Conservation (phyloP, 2,329 filamentous ascomycete species). For the Curvularia sp. region DNA sequence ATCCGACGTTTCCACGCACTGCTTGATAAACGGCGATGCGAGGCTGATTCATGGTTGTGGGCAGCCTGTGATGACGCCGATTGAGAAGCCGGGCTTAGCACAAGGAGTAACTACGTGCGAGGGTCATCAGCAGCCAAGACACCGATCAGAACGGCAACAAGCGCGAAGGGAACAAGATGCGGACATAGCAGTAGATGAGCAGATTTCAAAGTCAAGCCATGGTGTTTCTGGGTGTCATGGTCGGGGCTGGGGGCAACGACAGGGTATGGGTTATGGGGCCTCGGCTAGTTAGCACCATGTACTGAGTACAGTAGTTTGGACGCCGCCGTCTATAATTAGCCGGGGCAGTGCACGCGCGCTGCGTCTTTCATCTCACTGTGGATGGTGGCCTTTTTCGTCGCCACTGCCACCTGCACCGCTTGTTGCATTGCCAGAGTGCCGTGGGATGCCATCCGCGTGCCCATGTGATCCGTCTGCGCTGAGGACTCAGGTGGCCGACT, state of each 20-base stretch:
- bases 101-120: too few species aligned
- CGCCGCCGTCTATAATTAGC: conserved; percentile 37
- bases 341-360: conserved; percentile 35
- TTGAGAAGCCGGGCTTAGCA: conserved; percentile 1
- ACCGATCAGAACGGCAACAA: neutral
- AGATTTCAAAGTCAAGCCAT: neutral
- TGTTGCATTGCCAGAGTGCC: conserved; percentile 11
- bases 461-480: conserved; percentile 1
- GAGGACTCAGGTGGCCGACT: conserved; percentile 29
- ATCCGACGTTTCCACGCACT: neutral
- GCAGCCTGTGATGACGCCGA: neutral
- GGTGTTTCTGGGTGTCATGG: conserved; percentile 10
- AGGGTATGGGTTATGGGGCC: conserved; percentile 15
- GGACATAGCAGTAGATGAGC: neutral
- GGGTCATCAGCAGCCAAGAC: neutral
- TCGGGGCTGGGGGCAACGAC: conserved; percentile 6
- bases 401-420: conserved; percentile 29
- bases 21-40: neutral
- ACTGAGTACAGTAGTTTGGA: conserved; percentile 3
- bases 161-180: neutral
- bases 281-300: conserved; percentile 21
- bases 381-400: conserved; percentile 26
- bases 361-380: conserved; percentile 25
- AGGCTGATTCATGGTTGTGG: neutral
- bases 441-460: conserved; percentile 10